phyloP scores from a whole-genome alignment of 495 filamentous ascomycete genomes.

The Aspergillus saccharolyticus region DNA sequence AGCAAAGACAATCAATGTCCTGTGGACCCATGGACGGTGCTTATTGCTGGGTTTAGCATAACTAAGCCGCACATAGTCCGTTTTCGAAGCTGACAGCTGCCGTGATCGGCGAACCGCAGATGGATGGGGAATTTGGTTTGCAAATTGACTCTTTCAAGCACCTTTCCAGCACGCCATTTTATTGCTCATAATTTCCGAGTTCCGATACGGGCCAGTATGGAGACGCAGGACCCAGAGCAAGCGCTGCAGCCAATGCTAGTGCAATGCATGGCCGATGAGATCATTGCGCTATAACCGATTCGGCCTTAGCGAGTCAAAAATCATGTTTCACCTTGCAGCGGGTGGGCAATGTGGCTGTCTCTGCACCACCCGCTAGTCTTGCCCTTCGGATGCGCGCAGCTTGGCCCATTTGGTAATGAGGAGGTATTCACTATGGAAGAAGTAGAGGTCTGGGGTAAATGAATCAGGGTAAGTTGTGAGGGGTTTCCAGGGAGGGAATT shows the following conservation, averaged over 20 bases:
- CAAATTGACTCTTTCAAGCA: not conserved
- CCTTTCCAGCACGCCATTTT: not conserved
- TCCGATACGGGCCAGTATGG: too few species aligned
- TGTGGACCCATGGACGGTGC: not conserved
- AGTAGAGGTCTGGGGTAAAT: not conserved
- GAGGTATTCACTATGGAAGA: not conserved
- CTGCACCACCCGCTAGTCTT: not conserved
- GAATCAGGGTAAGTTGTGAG: not conserved
- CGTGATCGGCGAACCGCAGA: slow-evolving; percentile 11
- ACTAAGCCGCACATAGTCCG: not conserved
- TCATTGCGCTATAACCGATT: slow-evolving; percentile 1
- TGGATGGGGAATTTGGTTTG: not conserved
- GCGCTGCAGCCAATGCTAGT: slow-evolving; percentile 11
- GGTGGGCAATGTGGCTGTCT: slow-evolving; percentile 13
- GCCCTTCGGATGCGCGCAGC: not conserved
- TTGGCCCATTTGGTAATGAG: not conserved
- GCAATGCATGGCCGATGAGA: slow-evolving; percentile 6
- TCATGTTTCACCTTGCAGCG: slow-evolving; percentile 18
- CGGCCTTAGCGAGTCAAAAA: not conserved
- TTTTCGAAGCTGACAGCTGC: not conserved
- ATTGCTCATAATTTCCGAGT: not conserved
- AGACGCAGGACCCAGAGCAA: too few species aligned
- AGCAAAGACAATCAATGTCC: too few species aligned
- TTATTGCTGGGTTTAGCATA: too few species aligned
- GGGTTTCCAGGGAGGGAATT: too few species aligned